Percentiles rank a stretch among this genome's conserved stretches.
These are phyloP conservation scores for Biscutella laevigata DNA, from an alignment of 441 rosid species.

Conservation along the genomic window DNA sequence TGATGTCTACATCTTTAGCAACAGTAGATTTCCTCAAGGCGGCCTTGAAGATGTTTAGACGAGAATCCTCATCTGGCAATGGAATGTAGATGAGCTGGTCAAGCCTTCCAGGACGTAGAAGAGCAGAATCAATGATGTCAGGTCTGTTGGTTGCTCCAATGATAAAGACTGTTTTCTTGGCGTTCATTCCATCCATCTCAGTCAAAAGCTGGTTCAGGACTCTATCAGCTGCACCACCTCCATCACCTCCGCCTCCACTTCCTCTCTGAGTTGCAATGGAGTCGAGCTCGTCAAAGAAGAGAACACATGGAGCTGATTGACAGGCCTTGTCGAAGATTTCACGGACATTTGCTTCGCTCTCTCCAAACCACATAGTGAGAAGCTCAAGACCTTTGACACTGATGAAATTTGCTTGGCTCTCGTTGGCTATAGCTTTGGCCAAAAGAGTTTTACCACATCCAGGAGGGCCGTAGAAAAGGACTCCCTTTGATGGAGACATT, in stretches of 20 bases:
- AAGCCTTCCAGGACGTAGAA: conserved; percentile 56
- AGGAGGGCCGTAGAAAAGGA: conserved; percentile 50
- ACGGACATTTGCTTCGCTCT: conserved; percentile 52
- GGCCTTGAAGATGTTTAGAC: conserved; percentile 50
- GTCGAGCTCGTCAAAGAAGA: conserved; percentile 58
- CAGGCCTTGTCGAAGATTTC: conserved; percentile 58
- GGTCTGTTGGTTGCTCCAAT: conserved; percentile 56
- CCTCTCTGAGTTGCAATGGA: conserved; percentile 61
- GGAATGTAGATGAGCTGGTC: conserved; percentile 59
- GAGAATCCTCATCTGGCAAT: conserved; percentile 49
- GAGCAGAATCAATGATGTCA: conserved; percentile 46
- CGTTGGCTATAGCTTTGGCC: conserved; percentile 55
- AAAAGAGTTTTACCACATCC: conserved; percentile 55
- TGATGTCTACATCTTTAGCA: conserved; percentile 40
- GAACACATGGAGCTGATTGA: conserved; percentile 55
- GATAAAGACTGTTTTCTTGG: conserved; percentile 49
- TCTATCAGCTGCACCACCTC: conserved; percentile 57
- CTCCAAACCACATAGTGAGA: conserved; percentile 60
- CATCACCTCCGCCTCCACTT: conserved; percentile 42
- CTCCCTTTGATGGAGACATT: conserved; percentile 54
- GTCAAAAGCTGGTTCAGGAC: conserved; percentile 55
- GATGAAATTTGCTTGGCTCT: conserved; percentile 48
- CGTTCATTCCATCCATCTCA: conserved; percentile 56
- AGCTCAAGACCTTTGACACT: conserved; percentile 54
- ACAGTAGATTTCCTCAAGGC: conserved; percentile 45